phyloP scores from a whole-genome alignment of 306 rosid species.

The Quercus cerris region DNA sequence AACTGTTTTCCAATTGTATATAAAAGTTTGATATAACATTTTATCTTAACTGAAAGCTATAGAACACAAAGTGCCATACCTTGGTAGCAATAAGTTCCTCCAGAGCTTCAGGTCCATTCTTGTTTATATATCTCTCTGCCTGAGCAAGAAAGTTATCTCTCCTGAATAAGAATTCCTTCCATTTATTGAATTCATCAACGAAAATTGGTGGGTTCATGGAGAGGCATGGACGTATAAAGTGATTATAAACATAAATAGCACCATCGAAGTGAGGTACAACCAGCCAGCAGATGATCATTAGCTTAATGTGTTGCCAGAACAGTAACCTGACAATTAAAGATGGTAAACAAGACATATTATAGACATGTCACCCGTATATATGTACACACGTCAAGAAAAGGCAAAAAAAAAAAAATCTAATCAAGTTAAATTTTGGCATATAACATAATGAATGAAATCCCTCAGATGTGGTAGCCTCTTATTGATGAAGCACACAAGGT shows the following conservation, averaged over 20 bases:
- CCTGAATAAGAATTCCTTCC: constrained; percentile 20
- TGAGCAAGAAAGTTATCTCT: constrained; percentile 33
- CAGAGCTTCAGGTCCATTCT: constrained; percentile 48
- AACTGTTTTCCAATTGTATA: too few species aligned
- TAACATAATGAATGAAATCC: too few species aligned
- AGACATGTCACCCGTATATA: not conserved
- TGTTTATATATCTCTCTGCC: constrained; percentile 38
- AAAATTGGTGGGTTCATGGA: constrained; percentile 10
- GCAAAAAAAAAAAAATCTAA: not conserved
- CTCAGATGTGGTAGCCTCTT: not conserved
- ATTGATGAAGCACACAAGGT: not conserved
- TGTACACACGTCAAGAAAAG: not conserved
- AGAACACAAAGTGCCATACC: constrained; percentile 23
- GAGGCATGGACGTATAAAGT: constrained; percentile 20
- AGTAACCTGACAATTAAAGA: constrained; percentile 35
- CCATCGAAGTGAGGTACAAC: constrained; percentile 51
- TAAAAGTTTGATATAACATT: too few species aligned
- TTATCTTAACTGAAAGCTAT: not conserved
- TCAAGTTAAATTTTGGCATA: too few species aligned
- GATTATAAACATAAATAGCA: constrained; percentile 39
- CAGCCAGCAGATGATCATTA: constrained; percentile 39
- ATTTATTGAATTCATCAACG: constrained; percentile 15
- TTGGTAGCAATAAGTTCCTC: constrained; percentile 43
- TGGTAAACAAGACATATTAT: not conserved
- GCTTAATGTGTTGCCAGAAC: constrained; percentile 52